Percentiles rank a stretch among this genome's conserved stretches.
Conservation (phyloP, 1,139 yeast genomes). For the Suhomyces maxii region DNA sequence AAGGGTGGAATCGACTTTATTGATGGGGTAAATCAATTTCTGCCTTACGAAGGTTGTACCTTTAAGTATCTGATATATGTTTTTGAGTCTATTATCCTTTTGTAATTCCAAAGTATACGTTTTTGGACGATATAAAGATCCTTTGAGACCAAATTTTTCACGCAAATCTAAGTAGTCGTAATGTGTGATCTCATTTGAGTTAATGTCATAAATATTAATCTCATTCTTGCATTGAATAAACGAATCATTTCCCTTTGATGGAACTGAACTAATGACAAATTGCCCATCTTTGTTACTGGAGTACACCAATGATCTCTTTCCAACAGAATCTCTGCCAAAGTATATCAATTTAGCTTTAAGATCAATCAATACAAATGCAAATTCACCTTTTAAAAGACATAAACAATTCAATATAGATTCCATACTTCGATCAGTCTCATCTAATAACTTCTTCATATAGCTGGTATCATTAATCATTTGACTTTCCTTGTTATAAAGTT, state of each 20-base stretch:
- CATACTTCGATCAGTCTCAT: constrained; percentile 14
- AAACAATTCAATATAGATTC: constrained; percentile 36
- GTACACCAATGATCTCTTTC: constrained; percentile 73
- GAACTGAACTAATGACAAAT: constrained; percentile 50
- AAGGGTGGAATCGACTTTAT: constrained; percentile 34
- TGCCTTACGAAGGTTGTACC: constrained; percentile 53
- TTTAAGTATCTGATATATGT: constrained; percentile 28
- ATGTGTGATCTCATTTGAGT: constrained; percentile 14
- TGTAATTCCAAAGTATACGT: neutral
- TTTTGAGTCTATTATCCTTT: constrained; percentile 2
- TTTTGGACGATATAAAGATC: constrained; percentile 1
- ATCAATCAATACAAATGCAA: constrained; percentile 63
- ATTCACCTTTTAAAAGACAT: constrained; percentile 70
- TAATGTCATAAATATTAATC: constrained; percentile 44
- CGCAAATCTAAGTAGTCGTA: constrained; percentile 5
- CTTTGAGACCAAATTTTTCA: neutral
- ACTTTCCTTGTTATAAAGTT: constrained; percentile 65
- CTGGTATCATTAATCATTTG: constrained; percentile 36
- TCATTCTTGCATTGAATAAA: constrained; percentile 55
- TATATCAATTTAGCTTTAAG: constrained; percentile 38
- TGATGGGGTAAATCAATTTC: constrained; percentile 56
- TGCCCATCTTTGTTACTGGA: constrained; percentile 24
- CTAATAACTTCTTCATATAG: constrained; percentile 20
- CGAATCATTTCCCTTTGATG: constrained; percentile 19
- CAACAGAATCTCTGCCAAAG: constrained; percentile 84